Base-by-base conservation (phyloP, 202 grass and related monocot genomes). In the Schoenoplectus triqueter region DNA sequence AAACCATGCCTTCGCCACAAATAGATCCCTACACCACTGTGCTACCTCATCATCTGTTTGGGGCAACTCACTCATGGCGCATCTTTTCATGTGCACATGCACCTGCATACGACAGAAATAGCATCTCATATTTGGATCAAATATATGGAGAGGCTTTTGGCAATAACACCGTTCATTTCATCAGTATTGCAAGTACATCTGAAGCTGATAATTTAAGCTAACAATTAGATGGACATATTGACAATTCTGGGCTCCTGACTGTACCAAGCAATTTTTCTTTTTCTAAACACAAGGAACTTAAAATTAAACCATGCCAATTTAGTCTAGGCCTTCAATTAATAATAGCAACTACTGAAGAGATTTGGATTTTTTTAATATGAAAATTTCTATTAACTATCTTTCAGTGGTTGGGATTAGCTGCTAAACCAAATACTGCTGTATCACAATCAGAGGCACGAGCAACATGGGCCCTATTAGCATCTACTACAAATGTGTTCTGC, bases 11-110 rank as follows among this genome's bases (percentile, higher is more conserved):
- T 98, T 98, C 3, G 82, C 88, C 54, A 95, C 88, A 85, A 98
- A 98, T 67, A 98, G 80, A 77, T 98, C 95, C 87, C 89, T 98
- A 78, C 92, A 98, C 92, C 95, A 98, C 85, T 95, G 92, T 78
- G 95, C 87, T 84, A 98, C 86, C 87, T 91, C 92, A 4, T 98
- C 95, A 66, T 98, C 95, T 64, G 92, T 89, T 81, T 92, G 89
- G 44, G 95, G 95, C 82, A 95, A 81, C 62, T 98, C 95, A 80
- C 83, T 86, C 92, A 95, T 95, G 66, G 91, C 88, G 75, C 87
- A 91, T 0, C 89, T 91, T 83, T 98, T 98, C 67, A 98, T 88
- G 83, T 90, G 92, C 80, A 98, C 92, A 90, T 98, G 92, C 71
- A 98, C 88, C 95, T 98, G 50, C 21, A 77, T 77, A 51, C 20